phyloP scores from a whole-genome alignment of 805 yeast species.

The Metschnikowia baotianmanensis region DNA sequence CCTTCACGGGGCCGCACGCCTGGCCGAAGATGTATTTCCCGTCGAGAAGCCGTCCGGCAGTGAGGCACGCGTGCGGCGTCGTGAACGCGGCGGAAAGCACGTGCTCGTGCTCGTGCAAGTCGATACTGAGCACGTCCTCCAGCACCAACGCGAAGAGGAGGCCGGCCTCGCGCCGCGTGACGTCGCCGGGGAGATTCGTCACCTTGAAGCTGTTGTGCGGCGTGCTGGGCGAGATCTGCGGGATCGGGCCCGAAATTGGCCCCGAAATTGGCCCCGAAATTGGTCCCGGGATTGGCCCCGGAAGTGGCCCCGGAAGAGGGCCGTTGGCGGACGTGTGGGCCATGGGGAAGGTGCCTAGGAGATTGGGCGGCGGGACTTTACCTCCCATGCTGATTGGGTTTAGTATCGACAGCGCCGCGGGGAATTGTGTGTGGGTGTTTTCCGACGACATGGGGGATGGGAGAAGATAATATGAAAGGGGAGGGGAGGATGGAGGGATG shows the following conservation, averaged over 20 bases:
- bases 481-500: no score
- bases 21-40: conserved; percentile 40
- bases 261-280: conserved; percentile 5
- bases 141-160: conserved; percentile 67
- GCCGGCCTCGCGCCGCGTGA: conserved; percentile 63
- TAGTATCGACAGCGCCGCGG: conserved; percentile 11
- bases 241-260: conserved; percentile 1
- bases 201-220: conserved; percentile 24
- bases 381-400: conserved; percentile 12
- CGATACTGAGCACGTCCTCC: conserved; percentile 53
- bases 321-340: conserved; percentile 6
- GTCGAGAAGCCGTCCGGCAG: conserved; percentile 40
- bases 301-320: conserved; percentile 4
- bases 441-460: conserved; percentile 18
- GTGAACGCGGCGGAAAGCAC: conserved; percentile 36
- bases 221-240: conserved; percentile 1
- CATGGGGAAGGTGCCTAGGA: conserved; percentile 2
- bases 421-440: conserved; percentile 14
- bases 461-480: not conserved
- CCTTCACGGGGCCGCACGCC: conserved; percentile 35
- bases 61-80: conserved; percentile 37
- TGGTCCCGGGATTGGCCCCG: conserved; percentile 1
- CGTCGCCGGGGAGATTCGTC: conserved; percentile 60
- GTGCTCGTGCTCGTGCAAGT: conserved; percentile 26
- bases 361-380: conserved; percentile 5